phyloP scores from a whole-genome alignment of 805 yeast species.

The Vanderwaltozyma yarrowii region DNA sequence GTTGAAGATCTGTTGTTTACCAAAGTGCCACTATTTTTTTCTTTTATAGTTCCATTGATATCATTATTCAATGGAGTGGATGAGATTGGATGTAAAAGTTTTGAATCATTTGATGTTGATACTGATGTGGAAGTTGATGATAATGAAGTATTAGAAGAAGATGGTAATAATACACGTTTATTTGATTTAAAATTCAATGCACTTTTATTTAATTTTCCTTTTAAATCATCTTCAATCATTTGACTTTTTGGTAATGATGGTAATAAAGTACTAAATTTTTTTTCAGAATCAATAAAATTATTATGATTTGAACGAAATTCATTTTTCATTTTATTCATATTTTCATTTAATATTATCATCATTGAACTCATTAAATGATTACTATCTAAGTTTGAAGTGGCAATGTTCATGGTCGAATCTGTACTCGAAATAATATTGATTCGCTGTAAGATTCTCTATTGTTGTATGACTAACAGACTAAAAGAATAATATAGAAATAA shows the following conservation, averaged over 20 bases:
- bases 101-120: no score
- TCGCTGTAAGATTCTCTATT: no score
- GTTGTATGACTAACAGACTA: no score
- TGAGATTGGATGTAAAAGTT: no score
- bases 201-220: conserved; percentile 9
- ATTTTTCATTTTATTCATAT: not conserved
- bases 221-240: conserved; percentile 13
- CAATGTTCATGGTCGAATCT: not conserved
- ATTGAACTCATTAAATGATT: not conserved
- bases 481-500: no score
- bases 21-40: no score
- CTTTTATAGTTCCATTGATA: no score
- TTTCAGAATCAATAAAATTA: not conserved
- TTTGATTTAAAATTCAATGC: not conserved
- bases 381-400: not conserved
- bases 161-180: no score
- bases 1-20: no score
- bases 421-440: no score
- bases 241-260: conserved; percentile 10
- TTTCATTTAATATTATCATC: not conserved
- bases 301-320: not conserved
- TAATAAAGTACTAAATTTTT: conserved; percentile 7
- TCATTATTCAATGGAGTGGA: no score
- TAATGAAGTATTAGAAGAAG: not conserved
- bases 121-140: not conserved